Evolutionary conservation across 2,329 filamentous ascomycete genomes (phyloP).

Genomic region (Parasarocladium wereldwijsianum): DNA sequence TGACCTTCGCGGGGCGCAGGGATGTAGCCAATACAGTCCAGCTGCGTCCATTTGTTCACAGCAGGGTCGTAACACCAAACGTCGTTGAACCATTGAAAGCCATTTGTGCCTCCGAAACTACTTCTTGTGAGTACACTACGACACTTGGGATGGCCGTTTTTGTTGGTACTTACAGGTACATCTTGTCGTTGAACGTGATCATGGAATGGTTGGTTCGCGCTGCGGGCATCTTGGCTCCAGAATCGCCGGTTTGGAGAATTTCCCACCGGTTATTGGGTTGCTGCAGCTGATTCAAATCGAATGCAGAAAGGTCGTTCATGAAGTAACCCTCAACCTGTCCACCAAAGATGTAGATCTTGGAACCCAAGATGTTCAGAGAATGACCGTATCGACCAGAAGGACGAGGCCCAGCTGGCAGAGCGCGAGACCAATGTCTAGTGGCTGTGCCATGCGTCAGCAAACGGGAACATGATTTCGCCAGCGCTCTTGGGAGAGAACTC

Average conservation of each 20-base stretch:
- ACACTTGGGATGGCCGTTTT: too few relatives aligned
- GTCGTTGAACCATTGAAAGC: constrained; percentile 95
- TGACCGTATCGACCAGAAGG: constrained; percentile 91
- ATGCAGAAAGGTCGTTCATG: constrained; percentile 92
- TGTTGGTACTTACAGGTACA: constrained; percentile 76
- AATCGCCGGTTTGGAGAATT: constrained; percentile 55
- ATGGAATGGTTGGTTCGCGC: constrained; percentile 91
- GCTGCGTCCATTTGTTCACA: constrained; percentile 68
- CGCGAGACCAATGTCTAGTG: constrained; percentile 94
- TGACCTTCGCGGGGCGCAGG: constrained; percentile 88
- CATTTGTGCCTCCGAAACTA: constrained; percentile 95
- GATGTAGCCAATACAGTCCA: constrained; percentile 97
- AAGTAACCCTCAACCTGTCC: constrained; percentile 96
- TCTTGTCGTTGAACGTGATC: constrained; percentile 80
- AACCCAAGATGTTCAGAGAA: constrained; percentile 88
- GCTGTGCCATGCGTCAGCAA: constrained; percentile 34
- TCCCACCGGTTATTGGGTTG: constrained; percentile 90
- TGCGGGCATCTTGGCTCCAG: constrained; percentile 51
- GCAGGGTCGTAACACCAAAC: constrained; percentile 91
- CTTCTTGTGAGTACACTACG: constrained; percentile 6
- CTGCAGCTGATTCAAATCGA: constrained; percentile 90
- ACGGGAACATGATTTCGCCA: background rate
- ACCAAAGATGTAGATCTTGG: constrained; percentile 94
- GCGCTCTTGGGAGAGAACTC: constrained; percentile 31
- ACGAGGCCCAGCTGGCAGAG: constrained; percentile 70